Evolutionary conservation across 208 protist genomes (phyloP), one percentile per base, ranked within the genome.

Genomic region (Trypanosoma brucei): DNA sequence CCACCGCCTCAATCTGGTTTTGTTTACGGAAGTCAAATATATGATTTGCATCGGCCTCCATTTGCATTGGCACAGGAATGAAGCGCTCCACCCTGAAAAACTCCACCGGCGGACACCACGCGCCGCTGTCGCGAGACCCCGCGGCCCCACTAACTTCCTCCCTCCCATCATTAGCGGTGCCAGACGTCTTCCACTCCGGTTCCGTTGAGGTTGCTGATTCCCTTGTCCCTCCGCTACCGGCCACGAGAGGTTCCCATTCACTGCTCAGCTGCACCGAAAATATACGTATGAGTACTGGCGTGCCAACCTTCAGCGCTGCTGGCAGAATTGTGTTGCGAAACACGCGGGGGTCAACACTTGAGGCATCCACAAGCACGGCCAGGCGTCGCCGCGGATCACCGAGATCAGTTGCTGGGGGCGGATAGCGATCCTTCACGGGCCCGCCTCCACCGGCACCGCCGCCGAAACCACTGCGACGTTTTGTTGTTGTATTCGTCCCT

Each of bases 1-100:
- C 86, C 14, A 94, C 76, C 0, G 83, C 85, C 55, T 94, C 88
- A 7, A 94, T 73, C 46, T 88, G 78, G 68, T 94, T 94, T 4
- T 81, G 65, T 3, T 56, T 7, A 4, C 83, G 78, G 57, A 89
- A 85, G 55, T 91, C 81, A 68, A 81, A 92, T 34, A 94, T 59
- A 56, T 94, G 88, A 39, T 85, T 81, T 34, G 85, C 88, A 60
- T 94, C 88, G 0, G 88, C 88, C 53, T 92, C 83, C 22, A 94
- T 92, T 65, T 94, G 88, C 88, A 94, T 92, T 22, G 85, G 66
- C 13, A 94, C 59, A 2, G 88, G 88, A 52, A 94, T 92, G 55
- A 94, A 94, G 3, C 81, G 74, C 66, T 94, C 88, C 2, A 94
- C 88, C 0, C 83, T 78, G 49, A 94, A 94, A 69, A 81, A 88